A percentile compares a stretch with the other conserved stretches of the same genome.
phyloP scores from a whole-genome alignment of 306 rosid genomes.

The Betula pendula region DNA sequence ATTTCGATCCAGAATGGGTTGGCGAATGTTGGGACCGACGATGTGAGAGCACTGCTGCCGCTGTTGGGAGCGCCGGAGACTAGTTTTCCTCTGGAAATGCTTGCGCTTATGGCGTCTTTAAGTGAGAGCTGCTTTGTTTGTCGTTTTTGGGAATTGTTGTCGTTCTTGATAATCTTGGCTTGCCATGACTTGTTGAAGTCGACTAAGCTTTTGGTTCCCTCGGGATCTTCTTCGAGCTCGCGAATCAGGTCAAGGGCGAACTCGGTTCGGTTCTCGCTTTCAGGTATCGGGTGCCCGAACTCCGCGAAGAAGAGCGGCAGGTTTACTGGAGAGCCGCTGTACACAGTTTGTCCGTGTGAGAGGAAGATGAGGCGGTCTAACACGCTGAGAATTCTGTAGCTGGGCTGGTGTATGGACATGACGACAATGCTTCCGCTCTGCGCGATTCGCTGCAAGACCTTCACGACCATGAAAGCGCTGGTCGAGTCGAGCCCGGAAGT shows the following conservation, averaged over 20 bases:
- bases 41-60: conserved; percentile 19
- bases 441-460: conserved; percentile 78
- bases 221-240: conserved; percentile 65
- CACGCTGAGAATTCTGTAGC: conserved; percentile 72
- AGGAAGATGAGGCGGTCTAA: conserved; percentile 75
- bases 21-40: conserved; percentile 61
- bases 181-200: conserved; percentile 82
- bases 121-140: conserved; percentile 41
- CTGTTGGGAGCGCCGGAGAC: conserved; percentile 70
- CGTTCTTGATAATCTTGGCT: conserved; percentile 11
- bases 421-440: conserved; percentile 85
- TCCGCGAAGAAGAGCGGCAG: conserved; percentile 59
- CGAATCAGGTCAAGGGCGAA: conserved; percentile 82
- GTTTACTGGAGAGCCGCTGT: conserved; percentile 54
- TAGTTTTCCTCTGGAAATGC: conserved; percentile 72
- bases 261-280: conserved; percentile 73
- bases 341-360: conserved; percentile 84
- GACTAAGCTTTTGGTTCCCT: conserved; percentile 62
- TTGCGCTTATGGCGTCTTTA: conserved; percentile 75
- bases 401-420: conserved; percentile 87
- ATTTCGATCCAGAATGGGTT: conserved; percentile 82
- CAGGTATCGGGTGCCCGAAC: conserved; percentile 81
- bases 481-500: conserved; percentile 93
- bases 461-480: conserved; percentile 91
- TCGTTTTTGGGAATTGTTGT: background rate